Evolutionary conservation across 139 green algal species (phyloP).

Genomic region (Coccomyxa sp.): DNA sequence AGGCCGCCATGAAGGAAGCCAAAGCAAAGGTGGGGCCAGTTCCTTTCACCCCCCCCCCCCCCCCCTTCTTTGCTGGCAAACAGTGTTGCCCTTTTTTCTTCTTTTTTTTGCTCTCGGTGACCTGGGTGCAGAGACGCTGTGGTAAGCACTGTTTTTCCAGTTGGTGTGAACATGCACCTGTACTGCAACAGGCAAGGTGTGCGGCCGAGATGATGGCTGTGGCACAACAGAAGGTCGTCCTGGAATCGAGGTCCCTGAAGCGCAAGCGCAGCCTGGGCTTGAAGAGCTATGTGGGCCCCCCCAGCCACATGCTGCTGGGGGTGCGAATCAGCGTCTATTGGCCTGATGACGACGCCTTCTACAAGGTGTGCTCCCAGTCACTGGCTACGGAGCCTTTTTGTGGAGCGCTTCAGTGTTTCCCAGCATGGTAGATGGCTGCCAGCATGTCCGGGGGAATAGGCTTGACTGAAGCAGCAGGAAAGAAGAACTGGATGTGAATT

Average conservation of each 20-base stretch:
- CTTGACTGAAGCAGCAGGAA: background rate
- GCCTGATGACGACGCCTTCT: slow-evolving; percentile 10
- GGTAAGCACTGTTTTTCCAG: background rate
- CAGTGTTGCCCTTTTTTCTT: too few relatives aligned
- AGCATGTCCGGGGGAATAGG: background rate
- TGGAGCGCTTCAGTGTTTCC: background rate
- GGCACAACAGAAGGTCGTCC: background rate
- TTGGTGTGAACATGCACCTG: background rate
- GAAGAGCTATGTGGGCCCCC: background rate
- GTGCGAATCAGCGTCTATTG: slow-evolving; percentile 2
- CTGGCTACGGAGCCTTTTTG: background rate
- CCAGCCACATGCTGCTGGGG: background rate
- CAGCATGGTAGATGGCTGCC: too few relatives aligned
- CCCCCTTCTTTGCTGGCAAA: too few relatives aligned
- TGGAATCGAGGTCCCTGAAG: background rate
- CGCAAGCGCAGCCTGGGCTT: background rate
- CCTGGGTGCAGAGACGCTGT: background rate
- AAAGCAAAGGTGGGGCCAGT: background rate
- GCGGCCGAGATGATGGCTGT: background rate
- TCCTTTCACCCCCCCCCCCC: background rate
- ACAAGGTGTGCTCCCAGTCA: background rate
- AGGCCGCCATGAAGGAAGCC: background rate
- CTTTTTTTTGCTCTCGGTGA: too few relatives aligned
- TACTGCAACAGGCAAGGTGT: background rate
- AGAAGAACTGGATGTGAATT: background rate